Evolutionary conservation across 352 stramenopile species (phyloP).

Genomic region (Phytophthora meadii): DNA sequence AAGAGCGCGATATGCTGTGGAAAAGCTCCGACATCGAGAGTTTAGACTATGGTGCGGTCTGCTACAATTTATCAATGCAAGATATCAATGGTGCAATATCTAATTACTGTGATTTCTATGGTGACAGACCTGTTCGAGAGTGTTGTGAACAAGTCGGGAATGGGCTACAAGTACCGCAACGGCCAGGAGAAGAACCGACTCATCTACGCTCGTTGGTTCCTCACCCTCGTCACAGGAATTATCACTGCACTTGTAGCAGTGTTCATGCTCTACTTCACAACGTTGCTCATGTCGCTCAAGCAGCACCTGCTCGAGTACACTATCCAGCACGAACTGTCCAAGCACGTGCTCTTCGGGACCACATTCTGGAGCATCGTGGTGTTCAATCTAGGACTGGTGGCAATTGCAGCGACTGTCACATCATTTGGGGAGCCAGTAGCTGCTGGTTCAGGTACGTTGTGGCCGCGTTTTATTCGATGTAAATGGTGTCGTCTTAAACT

Average conservation of each 20-base stretch:
- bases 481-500: too few relatives aligned
- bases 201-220: conserved; percentile 83
- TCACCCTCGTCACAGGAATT: conserved; percentile 79
- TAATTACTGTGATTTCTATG: conserved; percentile 3
- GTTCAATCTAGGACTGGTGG: conserved; percentile 79
- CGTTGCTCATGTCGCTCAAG: conserved; percentile 71
- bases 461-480: background rate
- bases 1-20: conserved; percentile 54
- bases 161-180: conserved; percentile 83
- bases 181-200: conserved; percentile 82
- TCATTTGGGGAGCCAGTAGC: conserved; percentile 79
- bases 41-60: conserved; percentile 76
- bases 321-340: conserved; percentile 63
- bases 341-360: conserved; percentile 74
- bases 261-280: conserved; percentile 85
- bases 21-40: conserved; percentile 77
- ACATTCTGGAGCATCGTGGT: conserved; percentile 74
- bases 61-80: conserved; percentile 3
- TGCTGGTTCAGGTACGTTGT: conserved; percentile 71
- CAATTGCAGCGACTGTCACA: conserved; percentile 75
- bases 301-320: conserved; percentile 69
- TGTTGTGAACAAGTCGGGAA: conserved; percentile 87
- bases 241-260: conserved; percentile 79
- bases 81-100: conserved; percentile 6
- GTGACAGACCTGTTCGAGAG: conserved; percentile 82